These are phyloP conservation scores for Tausonia pullulans DNA, from an alignment of 1,284 basidiomycete genomes.

Conservation along the genomic window DNA sequence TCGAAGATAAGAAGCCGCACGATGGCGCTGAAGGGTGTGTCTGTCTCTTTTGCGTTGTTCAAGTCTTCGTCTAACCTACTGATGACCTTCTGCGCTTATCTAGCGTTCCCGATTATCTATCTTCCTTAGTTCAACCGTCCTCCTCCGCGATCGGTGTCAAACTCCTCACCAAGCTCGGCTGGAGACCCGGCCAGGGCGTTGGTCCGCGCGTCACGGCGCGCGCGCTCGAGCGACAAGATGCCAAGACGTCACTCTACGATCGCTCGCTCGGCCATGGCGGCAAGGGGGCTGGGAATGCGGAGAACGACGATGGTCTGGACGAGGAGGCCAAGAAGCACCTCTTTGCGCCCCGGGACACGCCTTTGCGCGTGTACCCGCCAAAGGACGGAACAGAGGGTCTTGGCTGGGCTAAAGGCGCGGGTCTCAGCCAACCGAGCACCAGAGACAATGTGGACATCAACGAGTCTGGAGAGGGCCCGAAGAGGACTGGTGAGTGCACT, in stretches of 20 bases:
- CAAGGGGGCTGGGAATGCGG: conserved; percentile 20
- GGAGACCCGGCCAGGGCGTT: conserved; percentile 83
- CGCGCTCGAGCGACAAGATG: conserved; percentile 60
- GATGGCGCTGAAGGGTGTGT: too few species aligned
- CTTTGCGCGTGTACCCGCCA: conserved; percentile 48
- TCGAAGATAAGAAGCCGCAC: conserved; percentile 29
- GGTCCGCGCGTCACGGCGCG: conserved; percentile 77
- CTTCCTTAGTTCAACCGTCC: conserved; percentile 30
- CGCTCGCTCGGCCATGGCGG: background rate
- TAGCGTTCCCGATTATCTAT: conserved; percentile 45
- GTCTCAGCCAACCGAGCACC: conserved; percentile 38
- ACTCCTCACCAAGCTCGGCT: conserved; percentile 88
- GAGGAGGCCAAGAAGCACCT: conserved; percentile 66
- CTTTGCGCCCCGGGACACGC: conserved; percentile 71
- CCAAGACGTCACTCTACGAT: conserved; percentile 36
- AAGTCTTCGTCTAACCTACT: too few species aligned
- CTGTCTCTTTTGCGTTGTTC: too few species aligned
- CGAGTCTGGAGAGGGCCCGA: conserved; percentile 31
- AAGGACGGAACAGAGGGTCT: conserved; percentile 71
- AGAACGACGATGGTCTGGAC: conserved; percentile 31
- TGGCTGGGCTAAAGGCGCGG: conserved; percentile 57
- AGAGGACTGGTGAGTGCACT: background rate
- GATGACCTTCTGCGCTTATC: background rate
- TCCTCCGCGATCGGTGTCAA: conserved; percentile 56
- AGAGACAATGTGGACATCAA: background rate